These are phyloP conservation scores for Fusarium devonianum DNA, from an alignment of 2,329 filamentous ascomycete genomes.

Conservation along the genomic window DNA sequence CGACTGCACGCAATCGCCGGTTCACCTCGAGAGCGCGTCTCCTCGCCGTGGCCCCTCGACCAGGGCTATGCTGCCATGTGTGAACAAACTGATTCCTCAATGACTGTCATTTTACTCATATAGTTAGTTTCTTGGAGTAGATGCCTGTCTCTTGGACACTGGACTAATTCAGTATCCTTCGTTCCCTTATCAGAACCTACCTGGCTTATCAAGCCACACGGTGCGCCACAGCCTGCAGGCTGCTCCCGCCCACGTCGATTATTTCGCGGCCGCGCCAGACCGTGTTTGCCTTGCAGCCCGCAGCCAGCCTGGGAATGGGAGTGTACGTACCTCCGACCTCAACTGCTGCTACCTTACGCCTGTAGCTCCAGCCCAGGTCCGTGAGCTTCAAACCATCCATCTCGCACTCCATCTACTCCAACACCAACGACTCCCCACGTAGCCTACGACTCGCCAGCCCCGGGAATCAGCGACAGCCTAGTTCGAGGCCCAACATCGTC, in stretches of 20 bases:
- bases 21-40: too few relatives aligned
- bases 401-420: constrained; percentile 30
- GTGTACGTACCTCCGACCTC: constrained; percentile 36
- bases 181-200: too few relatives aligned
- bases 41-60: too few relatives aligned
- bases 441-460: constrained; percentile 11
- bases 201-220: constrained; percentile 24
- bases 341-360: constrained; percentile 26
- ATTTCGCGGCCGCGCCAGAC: constrained; percentile 49
- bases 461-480: constrained; percentile 14
- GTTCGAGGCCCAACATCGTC: too few relatives aligned
- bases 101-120: too few relatives aligned
- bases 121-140: too few relatives aligned
- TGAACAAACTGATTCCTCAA: too few relatives aligned
- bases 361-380: constrained; percentile 30
- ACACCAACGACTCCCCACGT: constrained; percentile 19
- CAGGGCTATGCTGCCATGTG: too few relatives aligned
- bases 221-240: constrained; percentile 26
- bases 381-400: constrained; percentile 36
- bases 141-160: too few relatives aligned
- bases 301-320: constrained; percentile 1
- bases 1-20: too few relatives aligned
- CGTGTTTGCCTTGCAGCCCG: constrained; percentile 51
- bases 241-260: constrained; percentile 33
- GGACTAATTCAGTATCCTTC: too few relatives aligned